Evolutionary conservation across 805 yeast genomes (phyloP), one percentile per base, ranked within the genome.

Genomic region (Wickerhamomyces bovis): DNA sequence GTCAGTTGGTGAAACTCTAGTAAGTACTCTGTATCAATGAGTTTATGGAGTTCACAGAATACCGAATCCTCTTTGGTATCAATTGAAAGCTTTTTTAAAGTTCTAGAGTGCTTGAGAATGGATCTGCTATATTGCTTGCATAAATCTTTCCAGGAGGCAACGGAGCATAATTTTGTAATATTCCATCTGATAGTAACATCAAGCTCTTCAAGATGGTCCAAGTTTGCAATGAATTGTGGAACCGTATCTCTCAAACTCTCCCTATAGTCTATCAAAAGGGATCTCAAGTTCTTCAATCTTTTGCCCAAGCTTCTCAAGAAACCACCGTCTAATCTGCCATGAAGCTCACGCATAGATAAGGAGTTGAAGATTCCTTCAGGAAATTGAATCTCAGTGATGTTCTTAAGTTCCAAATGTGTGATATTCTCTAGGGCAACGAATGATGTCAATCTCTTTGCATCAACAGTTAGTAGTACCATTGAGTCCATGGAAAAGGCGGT

Each of bases 181-280:
- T 73, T 73, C 61, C 67, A 62, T n/a, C 75, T 57, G 6, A 75
- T 65, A 0, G 64, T 61, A 10, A 75, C 43, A 47, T 75, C 77
- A 12, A 75, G 57, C 33, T 68, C 62, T 19, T 54, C 48, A n/a
- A 76, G 52, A 0, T 44, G 40, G 1, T 57, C 44, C 7, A 71
- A 41, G 1, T 33, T 6, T 2, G 36, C 23, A 3, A 73, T 54
- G 50, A 74, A 72, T 1, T 48, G 52, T 1, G 71, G 71, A 0
- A 72, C 70, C 1, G 70, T 63, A 53, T 74, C 78, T n/a, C 63
- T 52, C 15, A 61, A 42, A 15, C 69, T 62, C 52, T 75, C 77
- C 42, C 72, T 60, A 51, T 62, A 68, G 48, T 76, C 78, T 5
- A 76, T 52, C 15, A 57, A 55, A 22, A 74, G 50, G 15, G 56